Evolutionary conservation across 2,329 filamentous ascomycete genomes (phyloP), one percentile per base, ranked within the genome.

Genomic region (Bertia moriformis): DNA sequence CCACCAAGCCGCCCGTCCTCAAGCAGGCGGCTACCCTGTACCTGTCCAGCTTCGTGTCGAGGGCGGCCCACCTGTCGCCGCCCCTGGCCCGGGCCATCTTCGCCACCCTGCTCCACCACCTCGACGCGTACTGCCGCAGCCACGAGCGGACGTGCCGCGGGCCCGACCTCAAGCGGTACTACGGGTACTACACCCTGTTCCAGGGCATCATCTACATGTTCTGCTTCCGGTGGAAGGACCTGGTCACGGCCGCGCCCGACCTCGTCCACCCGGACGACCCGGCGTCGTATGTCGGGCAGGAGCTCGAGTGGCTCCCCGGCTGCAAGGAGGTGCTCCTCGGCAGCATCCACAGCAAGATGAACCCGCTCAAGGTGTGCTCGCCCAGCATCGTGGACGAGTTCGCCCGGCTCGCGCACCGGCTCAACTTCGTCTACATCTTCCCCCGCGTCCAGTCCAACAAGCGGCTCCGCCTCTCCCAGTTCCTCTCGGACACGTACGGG

Each of bases 141-240:
- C 22, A 27, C 22, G 22, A 27, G 7, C 22, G n/a, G 7, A n/a
- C 7, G n/a, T 27, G 22, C 22, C 22, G 22, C 22, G 22, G 22
- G 7, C 22, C 22, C 7, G 22, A 27, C 22, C 22, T 81, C 20
- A 68, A 70, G 36, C 71, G 72, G 19, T 84, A 78, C 49, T 67
- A 68, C 20, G 67, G 73, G n/a, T 85, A 82, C 56, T 84, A 85
- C 50, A 71, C 76, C 15, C 71, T 77, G 40, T 70, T 71, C 10
- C 80, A 85, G 55, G 78, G 80, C 2, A 59, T 84, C 1, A 63
- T 85, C 13, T 85, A 85, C 58, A 81, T 83, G 37, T 85, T 83
- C 60, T 98, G 91, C 65, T 98, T 98, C 66, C 79, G 91, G 40
- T 98, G 91, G 91, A 80, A 86, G 44, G 89, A 96, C 51, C 67